Evolutionary conservation across 208 protist genomes (phyloP).

Genomic region (Hexamita inflata): DNA sequence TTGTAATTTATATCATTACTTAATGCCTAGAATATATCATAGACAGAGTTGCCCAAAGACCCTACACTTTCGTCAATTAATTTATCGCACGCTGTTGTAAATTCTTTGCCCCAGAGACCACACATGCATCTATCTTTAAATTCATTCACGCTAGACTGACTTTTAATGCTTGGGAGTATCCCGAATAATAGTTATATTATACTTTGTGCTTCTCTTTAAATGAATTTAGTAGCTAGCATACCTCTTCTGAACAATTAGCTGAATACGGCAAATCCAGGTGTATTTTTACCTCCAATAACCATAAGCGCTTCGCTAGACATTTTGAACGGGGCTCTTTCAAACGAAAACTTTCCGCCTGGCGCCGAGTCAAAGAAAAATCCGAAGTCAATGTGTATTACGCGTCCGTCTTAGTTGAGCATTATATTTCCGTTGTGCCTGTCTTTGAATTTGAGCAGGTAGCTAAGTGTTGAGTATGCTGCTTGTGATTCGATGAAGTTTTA

Average conservation of each 20-base stretch:
- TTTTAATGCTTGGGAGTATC: background rate
- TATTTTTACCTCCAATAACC: background rate
- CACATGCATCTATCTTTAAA: background rate
- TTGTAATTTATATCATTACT: constrained; percentile 17
- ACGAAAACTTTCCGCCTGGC: background rate
- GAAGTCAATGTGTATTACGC: constrained; percentile 15
- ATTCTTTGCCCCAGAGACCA: background rate
- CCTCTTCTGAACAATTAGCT: background rate
- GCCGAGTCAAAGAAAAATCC: constrained; percentile 19
- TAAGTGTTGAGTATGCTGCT: background rate
- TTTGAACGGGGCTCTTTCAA: constrained; percentile 16
- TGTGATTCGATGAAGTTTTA: background rate
- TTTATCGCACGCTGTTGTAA: background rate
- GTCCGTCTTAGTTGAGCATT: constrained; percentile 1
- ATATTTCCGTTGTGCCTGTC: constrained; percentile 26
- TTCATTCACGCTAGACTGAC: background rate
- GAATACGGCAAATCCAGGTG: background rate
- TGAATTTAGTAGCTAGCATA: background rate
- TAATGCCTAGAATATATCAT: constrained; percentile 17
- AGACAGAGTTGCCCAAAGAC: background rate
- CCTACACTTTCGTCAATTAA: constrained; percentile 4
- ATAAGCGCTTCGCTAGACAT: background rate
- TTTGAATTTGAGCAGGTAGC: constrained; percentile 15
- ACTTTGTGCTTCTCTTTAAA: background rate
- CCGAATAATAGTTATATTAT: background rate